phyloP scores from a whole-genome alignment of 2,329 filamentous ascomycete species.

The Madurella mycetomatis region DNA sequence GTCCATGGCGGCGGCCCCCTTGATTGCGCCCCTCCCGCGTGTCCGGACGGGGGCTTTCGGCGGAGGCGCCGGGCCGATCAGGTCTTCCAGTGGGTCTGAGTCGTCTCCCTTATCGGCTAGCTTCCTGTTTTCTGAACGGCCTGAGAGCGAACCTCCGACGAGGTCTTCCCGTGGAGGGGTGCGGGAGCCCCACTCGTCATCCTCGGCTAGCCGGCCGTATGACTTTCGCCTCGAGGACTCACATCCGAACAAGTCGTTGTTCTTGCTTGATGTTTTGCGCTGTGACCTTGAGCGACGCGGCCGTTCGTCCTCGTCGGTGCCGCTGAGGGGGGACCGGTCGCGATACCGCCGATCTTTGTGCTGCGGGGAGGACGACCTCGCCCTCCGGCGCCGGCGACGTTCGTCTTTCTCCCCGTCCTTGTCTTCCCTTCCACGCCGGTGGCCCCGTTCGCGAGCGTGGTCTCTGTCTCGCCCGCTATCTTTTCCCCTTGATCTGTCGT shows the following conservation, averaged over 20 bases:
- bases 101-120: conserved; percentile 31
- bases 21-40: conserved; percentile 68
- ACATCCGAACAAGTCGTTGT: conserved; percentile 12
- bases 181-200: conserved; percentile 8
- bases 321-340: conserved; percentile 20
- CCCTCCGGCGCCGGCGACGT: conserved; percentile 2
- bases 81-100: conserved; percentile 69
- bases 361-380: conserved; percentile 19
- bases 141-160: too few species aligned
- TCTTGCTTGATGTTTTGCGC: conserved; percentile 11
- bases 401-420: conserved; percentile 7
- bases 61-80: conserved; percentile 70
- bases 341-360: conserved; percentile 15
- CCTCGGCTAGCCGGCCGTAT: conserved; percentile 13
- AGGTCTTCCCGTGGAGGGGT: neutral
- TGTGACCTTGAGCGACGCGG: conserved; percentile 15
- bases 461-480: conserved; percentile 3
- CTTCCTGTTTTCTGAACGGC: too few species aligned
- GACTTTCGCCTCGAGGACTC: conserved; percentile 12
- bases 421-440: conserved; percentile 7
- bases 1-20: conserved; percentile 66
- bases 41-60: conserved; percentile 48
- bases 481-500: neutral
- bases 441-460: neutral
- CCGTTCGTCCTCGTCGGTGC: conserved; percentile 12